Evolutionary conservation across 2,329 filamentous ascomycete genomes (phyloP).

Genomic region (Ascochyta rabiei): DNA sequence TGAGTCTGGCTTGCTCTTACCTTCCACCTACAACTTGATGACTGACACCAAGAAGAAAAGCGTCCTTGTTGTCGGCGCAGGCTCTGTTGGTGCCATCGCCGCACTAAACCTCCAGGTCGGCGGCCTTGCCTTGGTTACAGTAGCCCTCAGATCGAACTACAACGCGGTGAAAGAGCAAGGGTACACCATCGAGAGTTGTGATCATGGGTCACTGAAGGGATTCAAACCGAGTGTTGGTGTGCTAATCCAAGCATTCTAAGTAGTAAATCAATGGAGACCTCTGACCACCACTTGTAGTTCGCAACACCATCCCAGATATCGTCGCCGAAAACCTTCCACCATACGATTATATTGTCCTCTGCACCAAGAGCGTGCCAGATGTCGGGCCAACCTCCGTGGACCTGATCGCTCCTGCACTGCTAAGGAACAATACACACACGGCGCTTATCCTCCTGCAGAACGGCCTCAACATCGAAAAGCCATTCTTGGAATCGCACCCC

Average conservation of each 20-base stretch:
- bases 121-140: slow-evolving; percentile 58
- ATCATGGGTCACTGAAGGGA: slow-evolving; percentile 58
- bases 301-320: slow-evolving; percentile 57
- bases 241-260: slow-evolving; percentile 2
- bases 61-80: slow-evolving; percentile 61
- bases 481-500: slow-evolving; percentile 58
- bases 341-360: slow-evolving; percentile 63
- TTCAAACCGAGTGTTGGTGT: slow-evolving; percentile 57
- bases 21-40: slow-evolving; percentile 23
- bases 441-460: slow-evolving; percentile 66
- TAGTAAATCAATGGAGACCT: neutral
- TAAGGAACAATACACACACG: slow-evolving; percentile 54
- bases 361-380: slow-evolving; percentile 66
- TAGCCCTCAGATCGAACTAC: slow-evolving; percentile 64
- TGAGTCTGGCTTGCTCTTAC: neutral
- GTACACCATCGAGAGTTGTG: slow-evolving; percentile 61
- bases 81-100: slow-evolving; percentile 63
- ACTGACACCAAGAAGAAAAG: slow-evolving; percentile 38
- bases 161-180: slow-evolving; percentile 54
- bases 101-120: slow-evolving; percentile 61
- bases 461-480: slow-evolving; percentile 67
- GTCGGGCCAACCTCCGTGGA: slow-evolving; percentile 56
- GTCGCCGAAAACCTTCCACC: slow-evolving; percentile 37
- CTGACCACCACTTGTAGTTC: slow-evolving; percentile 45
- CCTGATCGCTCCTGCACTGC: slow-evolving; percentile 60